Conservation (phyloP, 176 grass and related monocot species). For the Tillandsia leiboldiana region DNA sequence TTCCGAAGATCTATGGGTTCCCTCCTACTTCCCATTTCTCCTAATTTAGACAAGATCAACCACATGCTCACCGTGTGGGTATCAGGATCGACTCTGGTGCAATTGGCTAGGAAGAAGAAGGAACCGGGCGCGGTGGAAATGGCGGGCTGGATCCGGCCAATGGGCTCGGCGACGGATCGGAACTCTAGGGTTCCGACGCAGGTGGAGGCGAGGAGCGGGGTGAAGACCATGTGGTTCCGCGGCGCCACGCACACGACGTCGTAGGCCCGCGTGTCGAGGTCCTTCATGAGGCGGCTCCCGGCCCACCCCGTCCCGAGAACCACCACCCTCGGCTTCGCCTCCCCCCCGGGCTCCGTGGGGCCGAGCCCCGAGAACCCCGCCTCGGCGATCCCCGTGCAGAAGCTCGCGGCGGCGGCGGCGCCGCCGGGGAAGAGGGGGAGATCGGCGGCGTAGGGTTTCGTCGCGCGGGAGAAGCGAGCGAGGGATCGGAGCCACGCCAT, state of each 20-base stretch:
- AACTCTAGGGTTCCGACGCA: constrained; percentile 99
- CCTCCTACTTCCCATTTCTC: neutral
- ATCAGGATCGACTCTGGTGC: constrained; percentile 59
- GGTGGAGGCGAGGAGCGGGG: constrained; percentile 91
- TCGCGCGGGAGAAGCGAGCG: constrained; percentile 13
- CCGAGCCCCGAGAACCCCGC: constrained; percentile 36
- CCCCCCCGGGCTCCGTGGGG: constrained; percentile 45
- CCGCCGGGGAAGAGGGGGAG: constrained; percentile 6
- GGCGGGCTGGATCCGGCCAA: constrained; percentile 78
- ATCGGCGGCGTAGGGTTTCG: neutral
- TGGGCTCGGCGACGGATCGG: constrained; percentile 82
- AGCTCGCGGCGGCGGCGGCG: constrained; percentile 2
- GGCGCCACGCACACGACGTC: constrained; percentile 94
- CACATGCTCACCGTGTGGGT: constrained; percentile 44
- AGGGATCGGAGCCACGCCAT: constrained; percentile 26
- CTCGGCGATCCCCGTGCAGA: neutral
- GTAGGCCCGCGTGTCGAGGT: constrained; percentile 54
- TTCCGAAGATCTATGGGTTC: neutral
- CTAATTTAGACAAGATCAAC: neutral
- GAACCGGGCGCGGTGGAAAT: constrained; percentile 60
- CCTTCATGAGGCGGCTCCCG: constrained; percentile 79
- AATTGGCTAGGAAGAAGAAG: constrained; percentile 77
- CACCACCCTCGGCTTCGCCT: constrained; percentile 72
- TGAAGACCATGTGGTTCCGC: constrained; percentile 99
- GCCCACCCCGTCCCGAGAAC: constrained; percentile 96